Base-by-base conservation (phyloP, 1,139 yeast genomes). In the Kodamaea plutei region DNA sequence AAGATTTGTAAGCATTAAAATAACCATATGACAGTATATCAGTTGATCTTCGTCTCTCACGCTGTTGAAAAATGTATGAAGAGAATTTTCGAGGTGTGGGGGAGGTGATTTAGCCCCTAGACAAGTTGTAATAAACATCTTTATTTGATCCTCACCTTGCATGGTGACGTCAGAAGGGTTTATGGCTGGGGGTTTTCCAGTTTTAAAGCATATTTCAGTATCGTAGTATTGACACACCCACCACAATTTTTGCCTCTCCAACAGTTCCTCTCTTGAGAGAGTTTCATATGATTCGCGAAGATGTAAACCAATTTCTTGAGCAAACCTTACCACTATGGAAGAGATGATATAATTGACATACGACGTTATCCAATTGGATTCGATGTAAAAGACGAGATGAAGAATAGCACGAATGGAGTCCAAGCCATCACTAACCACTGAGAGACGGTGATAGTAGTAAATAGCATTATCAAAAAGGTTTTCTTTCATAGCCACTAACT, bases 301-400 rank as follows among this genome's bases (percentile, higher is more conserved):
- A 46, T 83, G 84, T 15, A 84, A 56, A 0, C 93, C 93, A 35
- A 80, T 53, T 29, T 76, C 81, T 40, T 72, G 78, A 0, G 85
- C 84, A 41, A 64, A 69, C 34, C 85, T 58, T 2, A 76, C 65
- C 1, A 80, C 80, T 6, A 73, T 64, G 0, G 79, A 56, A 0
- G 67, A 49, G 8, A 79, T 45, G 20, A 67, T 57, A 43, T 65
- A 69, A 21, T 69, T 63, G 21, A 61, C 54, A 21, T 69, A 70
- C 11, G 74, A 63, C 5, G 61, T 50, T 9, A 69, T 50, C 45
- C 68, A 53, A 28, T 64, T 58, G 3, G 60, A 54, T 29, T 75
- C 78, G 7, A 73, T 55, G 44, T 66, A 73, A 3, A 64, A 40
- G 4, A 69, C 54, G 31, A 79, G 48, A 20, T 73, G 41, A 24